Evolutionary conservation across 495 filamentous ascomycete genomes (phyloP).

Genomic region (Barbatosphaeria neglecta): DNA sequence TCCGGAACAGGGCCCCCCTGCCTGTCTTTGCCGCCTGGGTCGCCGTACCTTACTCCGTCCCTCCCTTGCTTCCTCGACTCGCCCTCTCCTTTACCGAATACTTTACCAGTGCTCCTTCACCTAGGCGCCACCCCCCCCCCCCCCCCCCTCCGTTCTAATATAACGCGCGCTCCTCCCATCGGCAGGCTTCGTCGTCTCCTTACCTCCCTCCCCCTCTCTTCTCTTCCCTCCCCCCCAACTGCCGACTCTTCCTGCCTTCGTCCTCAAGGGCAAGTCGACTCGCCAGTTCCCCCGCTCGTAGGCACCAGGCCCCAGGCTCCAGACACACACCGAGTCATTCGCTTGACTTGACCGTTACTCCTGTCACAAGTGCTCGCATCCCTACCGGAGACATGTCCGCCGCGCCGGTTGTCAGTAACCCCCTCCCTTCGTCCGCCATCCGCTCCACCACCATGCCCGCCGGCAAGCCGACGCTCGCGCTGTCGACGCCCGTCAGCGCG

Average conservation of each 20-base stretch:
- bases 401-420: too few relatives aligned
- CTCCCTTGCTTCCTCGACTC: neutral
- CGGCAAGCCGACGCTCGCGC: conserved; percentile 53
- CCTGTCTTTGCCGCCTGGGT: too few relatives aligned
- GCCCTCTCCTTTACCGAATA: conserved; percentile 2
- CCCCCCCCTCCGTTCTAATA: conserved; percentile 21
- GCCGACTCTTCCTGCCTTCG: conserved; percentile 19
- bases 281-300: conserved; percentile 23
- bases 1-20: neutral
- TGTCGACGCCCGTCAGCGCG: conserved; percentile 64
- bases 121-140: conserved; percentile 8
- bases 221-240: conserved; percentile 16
- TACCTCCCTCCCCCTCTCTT: conserved; percentile 10
- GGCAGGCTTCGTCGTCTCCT: conserved; percentile 7
- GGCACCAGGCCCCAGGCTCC: too few relatives aligned
- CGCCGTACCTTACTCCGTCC: neutral
- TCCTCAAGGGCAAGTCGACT: conserved; percentile 24
- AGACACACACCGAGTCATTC: conserved; percentile 32
- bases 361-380: conserved; percentile 2
- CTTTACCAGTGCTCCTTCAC: conserved; percentile 3
- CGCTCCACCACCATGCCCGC: conserved; percentile 39
- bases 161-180: conserved; percentile 24
- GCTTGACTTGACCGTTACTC: conserved; percentile 21
- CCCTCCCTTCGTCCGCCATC: too few relatives aligned
- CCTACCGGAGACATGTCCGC: too few relatives aligned